Base-by-base conservation (phyloP, 1,284 basidiomycete species). In the Puccinia polysora region DNA sequence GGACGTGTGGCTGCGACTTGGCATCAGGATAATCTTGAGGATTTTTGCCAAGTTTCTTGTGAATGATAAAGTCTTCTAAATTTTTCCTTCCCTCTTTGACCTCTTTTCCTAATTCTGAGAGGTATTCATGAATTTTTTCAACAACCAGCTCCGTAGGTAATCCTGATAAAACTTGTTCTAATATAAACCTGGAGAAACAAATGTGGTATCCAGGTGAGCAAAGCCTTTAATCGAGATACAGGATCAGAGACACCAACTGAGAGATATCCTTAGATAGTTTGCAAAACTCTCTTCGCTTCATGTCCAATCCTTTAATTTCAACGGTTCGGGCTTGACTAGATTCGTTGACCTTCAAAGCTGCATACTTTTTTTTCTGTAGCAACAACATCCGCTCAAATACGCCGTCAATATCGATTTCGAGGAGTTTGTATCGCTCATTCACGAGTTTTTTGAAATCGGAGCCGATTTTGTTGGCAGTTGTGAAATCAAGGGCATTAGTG, bases 351-450 rank as follows among this genome's bases (percentile, higher is more conserved):
- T 97, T 96, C 79, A 97, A 84, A 0, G 96, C 96, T 0, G 96
- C 96, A 77, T 99, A 99, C 81, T 98, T 98, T 83, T 98, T 99
- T 86, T 98, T 99, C 79, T 98, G 95, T 64, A 99, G 82, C 20
- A 99, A 84, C 0, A 99, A 82, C 75, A 99, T 85, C 1, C 96
- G 87, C 78, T 95, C 87, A 82, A 98, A 99, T 30, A 97, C 86
- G 6, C 89, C 88, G 77, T 99, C 96, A 36, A 97, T 85, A 79
- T 98, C 96, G 74, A 98, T 99, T 80, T 99, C 96, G 49, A 99
- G 87, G 58, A 97, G 84, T 77, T 87, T 89, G 82, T 97, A 98
- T 30, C 89, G 86, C 75, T 98, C 91, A 79, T 99, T 99, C 77
- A 99, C 94, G 6, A 88, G 87, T 79, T 91, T 92, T 81, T 96